Conservation (phyloP, 2,329 filamentous ascomycete genomes). For the Coniochaeta hoffmannii region DNA sequence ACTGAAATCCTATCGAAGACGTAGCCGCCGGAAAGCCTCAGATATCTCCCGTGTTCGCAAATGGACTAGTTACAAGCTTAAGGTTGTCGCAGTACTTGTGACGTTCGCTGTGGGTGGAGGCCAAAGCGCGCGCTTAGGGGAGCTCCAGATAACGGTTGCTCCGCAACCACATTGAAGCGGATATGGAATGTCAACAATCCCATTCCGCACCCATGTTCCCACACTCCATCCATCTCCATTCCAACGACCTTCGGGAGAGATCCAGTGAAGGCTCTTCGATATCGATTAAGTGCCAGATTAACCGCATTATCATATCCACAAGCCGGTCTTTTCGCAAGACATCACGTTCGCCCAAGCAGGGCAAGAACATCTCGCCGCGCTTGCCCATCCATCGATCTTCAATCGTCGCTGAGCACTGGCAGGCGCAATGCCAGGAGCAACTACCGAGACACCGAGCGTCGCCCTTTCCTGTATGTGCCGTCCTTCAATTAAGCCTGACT, state of each 20-base stretch:
- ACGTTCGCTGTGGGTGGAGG: too few species aligned
- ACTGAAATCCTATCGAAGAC: too few species aligned
- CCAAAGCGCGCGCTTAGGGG: not conserved
- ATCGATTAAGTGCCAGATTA: not conserved
- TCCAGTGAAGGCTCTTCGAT: not conserved
- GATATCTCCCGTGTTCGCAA: too few species aligned
- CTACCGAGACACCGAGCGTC: conserved; percentile 16
- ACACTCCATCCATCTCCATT: conserved; percentile 1
- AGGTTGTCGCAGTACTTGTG: too few species aligned
- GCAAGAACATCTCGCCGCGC: not conserved
- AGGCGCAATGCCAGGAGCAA: conserved; percentile 16
- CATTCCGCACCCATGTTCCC: not conserved
- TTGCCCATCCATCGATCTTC: not conserved
- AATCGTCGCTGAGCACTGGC: not conserved
- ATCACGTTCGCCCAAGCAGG: not conserved
- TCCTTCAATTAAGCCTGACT: not conserved
- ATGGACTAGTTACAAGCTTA: too few species aligned
- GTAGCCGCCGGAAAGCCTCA: too few species aligned
- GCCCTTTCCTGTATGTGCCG: conserved; percentile 18
- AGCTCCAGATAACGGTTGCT: not conserved
- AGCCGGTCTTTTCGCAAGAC: not conserved
- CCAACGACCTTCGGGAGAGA: not conserved
- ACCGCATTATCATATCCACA: not conserved
- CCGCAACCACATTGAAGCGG: not conserved
- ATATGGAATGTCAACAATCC: conserved; percentile 1